Conservation (phyloP, 176 grass and related monocot species). For the Zea mays region Zm-B73-REFERENCE-NAM-5.0 NC_050103.1:34021001-34021500, state of each 20-base stretch:
- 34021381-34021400: not conserved
- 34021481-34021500: no score
- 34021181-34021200: slow-evolving; percentile 11
- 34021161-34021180: not conserved
- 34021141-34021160: not conserved
- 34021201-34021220: no score
- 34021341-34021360: not conserved
- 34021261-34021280: not conserved
- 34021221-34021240: no score
- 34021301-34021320: not conserved
- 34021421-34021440: not conserved
- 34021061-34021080: not conserved
- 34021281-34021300: not conserved
- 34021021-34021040: slow-evolving; percentile 9
- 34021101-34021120: not conserved
- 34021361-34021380: not conserved
- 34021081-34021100: not conserved
- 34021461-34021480: no score
- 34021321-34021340: not conserved
- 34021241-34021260: no score
- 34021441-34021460: not conserved
- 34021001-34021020: not conserved
- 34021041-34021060: not conserved
- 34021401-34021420: not conserved
- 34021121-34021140: slow-evolving; percentile 7